These are phyloP conservation scores for Chaetomium strumarium DNA, from an alignment of 2,329 filamentous ascomycete species.

Conservation along the genomic window DNA sequence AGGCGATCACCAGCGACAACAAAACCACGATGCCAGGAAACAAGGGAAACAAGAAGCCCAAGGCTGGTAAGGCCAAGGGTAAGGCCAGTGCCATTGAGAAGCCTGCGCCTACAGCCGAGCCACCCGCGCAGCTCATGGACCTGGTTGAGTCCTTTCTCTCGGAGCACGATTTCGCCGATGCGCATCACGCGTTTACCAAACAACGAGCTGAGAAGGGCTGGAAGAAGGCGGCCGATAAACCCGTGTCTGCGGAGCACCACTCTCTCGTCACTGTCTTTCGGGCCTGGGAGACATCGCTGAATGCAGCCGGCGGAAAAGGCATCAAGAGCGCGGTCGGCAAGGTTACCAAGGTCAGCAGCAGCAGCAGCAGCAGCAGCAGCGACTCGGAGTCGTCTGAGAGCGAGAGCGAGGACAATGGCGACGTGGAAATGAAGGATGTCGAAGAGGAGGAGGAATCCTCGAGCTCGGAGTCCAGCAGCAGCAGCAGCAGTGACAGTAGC, in stretches of 20 bases:
- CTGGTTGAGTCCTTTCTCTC: constrained; percentile 62
- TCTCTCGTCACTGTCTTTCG: constrained; percentile 47
- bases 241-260: constrained; percentile 26
- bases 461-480: constrained; percentile 30
- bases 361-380: constrained; percentile 32
- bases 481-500: constrained; percentile 21
- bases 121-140: constrained; percentile 58
- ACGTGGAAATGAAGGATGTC: constrained; percentile 45
- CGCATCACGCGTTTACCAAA: constrained; percentile 57
- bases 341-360: constrained; percentile 31
- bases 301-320: constrained; percentile 24
- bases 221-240: constrained; percentile 17
- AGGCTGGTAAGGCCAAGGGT: constrained; percentile 19
- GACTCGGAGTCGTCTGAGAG: constrained; percentile 28
- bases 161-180: constrained; percentile 57
- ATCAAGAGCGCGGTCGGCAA: constrained; percentile 26
- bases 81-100: constrained; percentile 16
- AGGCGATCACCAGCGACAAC: not conserved
- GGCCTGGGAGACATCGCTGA: constrained; percentile 42
- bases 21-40: constrained; percentile 14
- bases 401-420: constrained; percentile 30
- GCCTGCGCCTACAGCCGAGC: constrained; percentile 26
- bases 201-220: constrained; percentile 53
- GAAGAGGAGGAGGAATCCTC: constrained; percentile 27
- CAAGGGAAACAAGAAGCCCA: constrained; percentile 22